Evolutionary conservation across 2,329 filamentous ascomycete genomes (phyloP).

Genomic region (Ceratocystis harringtonii): DNA sequence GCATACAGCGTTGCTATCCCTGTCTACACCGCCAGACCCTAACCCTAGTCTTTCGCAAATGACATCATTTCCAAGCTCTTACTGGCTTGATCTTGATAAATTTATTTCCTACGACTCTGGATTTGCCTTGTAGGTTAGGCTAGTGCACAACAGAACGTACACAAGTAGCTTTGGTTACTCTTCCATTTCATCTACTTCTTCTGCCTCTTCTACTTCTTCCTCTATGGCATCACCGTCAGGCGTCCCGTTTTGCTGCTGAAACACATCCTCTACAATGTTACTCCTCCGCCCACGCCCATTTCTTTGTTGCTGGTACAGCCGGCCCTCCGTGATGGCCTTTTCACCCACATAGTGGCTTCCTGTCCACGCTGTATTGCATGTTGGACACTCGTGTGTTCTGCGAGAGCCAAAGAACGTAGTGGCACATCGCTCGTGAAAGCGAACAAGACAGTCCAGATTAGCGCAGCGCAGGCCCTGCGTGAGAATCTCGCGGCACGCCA

Average conservation of each 20-base stretch:
- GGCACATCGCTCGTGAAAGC: constrained; percentile 65
- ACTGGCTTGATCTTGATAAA: too few species aligned
- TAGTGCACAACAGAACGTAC: too few species aligned
- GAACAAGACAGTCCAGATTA: constrained; percentile 48
- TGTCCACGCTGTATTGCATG: constrained; percentile 38
- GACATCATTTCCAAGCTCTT: background rate
- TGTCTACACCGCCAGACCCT: background rate
- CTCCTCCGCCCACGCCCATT: constrained; percentile 26
- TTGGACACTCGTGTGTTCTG: constrained; percentile 48
- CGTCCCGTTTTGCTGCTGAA: constrained; percentile 22
- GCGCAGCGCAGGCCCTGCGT: constrained; percentile 69
- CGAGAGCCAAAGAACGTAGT: constrained; percentile 57
- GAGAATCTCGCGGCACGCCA: constrained; percentile 78
- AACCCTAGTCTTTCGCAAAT: background rate
- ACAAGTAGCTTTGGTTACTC: background rate
- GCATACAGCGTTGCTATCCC: background rate
- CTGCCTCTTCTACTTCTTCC: constrained; percentile 20
- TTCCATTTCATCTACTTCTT: constrained; percentile 6
- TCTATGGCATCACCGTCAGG: constrained; percentile 21
- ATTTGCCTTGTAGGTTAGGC: too few species aligned
- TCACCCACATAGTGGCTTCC: constrained; percentile 39
- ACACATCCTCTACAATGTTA: constrained; percentile 24
- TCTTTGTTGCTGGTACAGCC: constrained; percentile 32
- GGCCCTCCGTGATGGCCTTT: constrained; percentile 39
- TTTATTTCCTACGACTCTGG: too few species aligned